phyloP scores from a whole-genome alignment of 192 early-diverging fungal genomes.

The Coemansia sp. region DNA sequence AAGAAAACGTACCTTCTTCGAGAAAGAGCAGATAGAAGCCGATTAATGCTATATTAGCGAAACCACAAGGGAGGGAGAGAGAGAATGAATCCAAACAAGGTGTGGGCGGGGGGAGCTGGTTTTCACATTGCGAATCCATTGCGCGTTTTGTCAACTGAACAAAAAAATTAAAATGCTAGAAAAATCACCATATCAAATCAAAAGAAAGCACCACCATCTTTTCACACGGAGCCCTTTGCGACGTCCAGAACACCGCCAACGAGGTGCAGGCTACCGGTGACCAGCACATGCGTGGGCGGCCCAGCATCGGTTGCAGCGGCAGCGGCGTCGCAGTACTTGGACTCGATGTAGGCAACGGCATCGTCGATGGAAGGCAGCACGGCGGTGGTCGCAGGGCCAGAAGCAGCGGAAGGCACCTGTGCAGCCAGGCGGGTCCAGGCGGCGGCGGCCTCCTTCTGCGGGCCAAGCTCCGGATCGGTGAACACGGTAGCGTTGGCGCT shows the following conservation, averaged over 20 bases:
- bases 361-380: slow-evolving; percentile 65
- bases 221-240: slow-evolving; percentile 42
- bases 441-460: slow-evolving; percentile 63
- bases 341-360: slow-evolving; percentile 61
- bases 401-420: neutral
- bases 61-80: neutral
- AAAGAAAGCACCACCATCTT: neutral
- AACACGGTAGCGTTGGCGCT: slow-evolving; percentile 70
- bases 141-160: neutral
- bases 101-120: neutral
- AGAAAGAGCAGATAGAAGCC: neutral
- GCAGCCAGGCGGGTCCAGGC: slow-evolving; percentile 57
- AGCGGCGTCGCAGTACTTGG: slow-evolving; percentile 1
- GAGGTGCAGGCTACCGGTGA: slow-evolving; percentile 91
- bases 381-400: slow-evolving; percentile 11
- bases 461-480: slow-evolving; percentile 58
- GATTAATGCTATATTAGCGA: neutral
- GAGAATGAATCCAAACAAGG: neutral
- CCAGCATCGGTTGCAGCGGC: too few relatives aligned
- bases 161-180: neutral
- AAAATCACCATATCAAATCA: neutral
- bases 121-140: neutral
- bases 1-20: neutral
- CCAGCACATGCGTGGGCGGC: slow-evolving; percentile 63
- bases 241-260: slow-evolving; percentile 80